These are phyloP conservation scores for Talaromyces atroroseus DNA, from an alignment of 2,329 filamentous ascomycete species.

Conservation along the genomic window DNA sequence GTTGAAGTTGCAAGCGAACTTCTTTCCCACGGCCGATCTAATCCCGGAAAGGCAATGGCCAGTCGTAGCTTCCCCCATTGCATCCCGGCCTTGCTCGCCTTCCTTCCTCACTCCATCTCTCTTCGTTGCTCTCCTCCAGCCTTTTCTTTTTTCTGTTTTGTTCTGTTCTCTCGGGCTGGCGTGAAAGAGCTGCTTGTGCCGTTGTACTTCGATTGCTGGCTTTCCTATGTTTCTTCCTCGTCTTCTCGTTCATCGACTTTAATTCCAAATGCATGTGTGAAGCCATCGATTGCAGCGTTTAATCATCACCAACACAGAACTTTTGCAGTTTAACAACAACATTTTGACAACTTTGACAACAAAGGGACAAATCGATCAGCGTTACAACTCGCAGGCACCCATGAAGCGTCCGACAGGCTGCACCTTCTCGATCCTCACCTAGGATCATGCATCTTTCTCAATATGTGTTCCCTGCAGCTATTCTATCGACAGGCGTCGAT, in stretches of 20 bases:
- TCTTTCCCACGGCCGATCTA: neutral
- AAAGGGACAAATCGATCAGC: neutral
- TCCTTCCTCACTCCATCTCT: neutral
- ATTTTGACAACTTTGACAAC: neutral
- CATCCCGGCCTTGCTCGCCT: neutral
- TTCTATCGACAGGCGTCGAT: conserved; percentile 29
- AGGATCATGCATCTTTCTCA: conserved; percentile 34
- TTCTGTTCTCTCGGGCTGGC: neutral
- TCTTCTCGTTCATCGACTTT: neutral
- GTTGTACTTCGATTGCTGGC: neutral
- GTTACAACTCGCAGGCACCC: conserved; percentile 16
- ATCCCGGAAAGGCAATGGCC: neutral
- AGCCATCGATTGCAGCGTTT: too few relatives aligned
- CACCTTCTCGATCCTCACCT: conserved; percentile 11
- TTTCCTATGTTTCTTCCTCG: neutral
- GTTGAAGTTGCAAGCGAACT: neutral
- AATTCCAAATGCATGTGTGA: too few relatives aligned
- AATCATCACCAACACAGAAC: neutral
- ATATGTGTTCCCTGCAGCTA: conserved; percentile 29
- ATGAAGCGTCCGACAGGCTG: conserved; percentile 22
- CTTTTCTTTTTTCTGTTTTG: neutral
- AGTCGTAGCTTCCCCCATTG: neutral
- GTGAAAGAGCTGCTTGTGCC: neutral
- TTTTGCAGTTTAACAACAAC: neutral
- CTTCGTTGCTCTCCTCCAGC: neutral